Conservation (phyloP, 805 yeast genomes). For the Cyberlindnera mississippiensis region DNA sequence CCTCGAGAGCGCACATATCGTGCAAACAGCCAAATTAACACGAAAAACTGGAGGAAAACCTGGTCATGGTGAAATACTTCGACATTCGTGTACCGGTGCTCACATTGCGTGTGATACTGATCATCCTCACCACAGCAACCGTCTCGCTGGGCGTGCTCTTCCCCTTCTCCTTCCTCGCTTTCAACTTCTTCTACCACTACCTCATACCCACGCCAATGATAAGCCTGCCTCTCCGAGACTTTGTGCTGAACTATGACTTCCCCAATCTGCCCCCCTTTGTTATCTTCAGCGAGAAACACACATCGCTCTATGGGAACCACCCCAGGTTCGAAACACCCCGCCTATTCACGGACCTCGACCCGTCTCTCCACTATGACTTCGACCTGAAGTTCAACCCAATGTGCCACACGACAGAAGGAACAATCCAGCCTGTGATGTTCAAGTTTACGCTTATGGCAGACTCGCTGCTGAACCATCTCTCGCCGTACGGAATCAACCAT, state of each 20-base stretch:
- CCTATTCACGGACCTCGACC: constrained; percentile 3
- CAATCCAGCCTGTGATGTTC: constrained; percentile 21
- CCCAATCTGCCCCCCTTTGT: constrained; percentile 20
- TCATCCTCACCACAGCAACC: constrained; percentile 11
- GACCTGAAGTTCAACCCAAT: constrained; percentile 15
- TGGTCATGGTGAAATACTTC: constrained; percentile 12
- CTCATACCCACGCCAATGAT: constrained; percentile 25
- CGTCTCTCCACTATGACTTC: constrained; percentile 21
- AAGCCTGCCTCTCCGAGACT: constrained; percentile 18
- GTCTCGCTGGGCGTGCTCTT: constrained; percentile 17
- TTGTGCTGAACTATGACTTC: constrained; percentile 23
- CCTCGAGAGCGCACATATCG: too few species aligned
- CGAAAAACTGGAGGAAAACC: background rate
- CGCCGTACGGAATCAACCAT: constrained; percentile 12
- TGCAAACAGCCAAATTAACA: background rate
- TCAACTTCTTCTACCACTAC: constrained; percentile 25
- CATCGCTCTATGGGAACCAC: constrained; percentile 18
- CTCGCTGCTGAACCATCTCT: constrained; percentile 10
- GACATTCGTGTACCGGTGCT: constrained; percentile 23
- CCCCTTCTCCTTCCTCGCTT: constrained; percentile 23
- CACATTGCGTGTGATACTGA: constrained; percentile 22
- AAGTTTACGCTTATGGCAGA: constrained; percentile 21
- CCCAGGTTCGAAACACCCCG: constrained; percentile 8
- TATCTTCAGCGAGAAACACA: constrained; percentile 14
- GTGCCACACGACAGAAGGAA: background rate